Conservation (phyloP, 176 grass and related monocot species). For the Puya raimondii region DNA sequence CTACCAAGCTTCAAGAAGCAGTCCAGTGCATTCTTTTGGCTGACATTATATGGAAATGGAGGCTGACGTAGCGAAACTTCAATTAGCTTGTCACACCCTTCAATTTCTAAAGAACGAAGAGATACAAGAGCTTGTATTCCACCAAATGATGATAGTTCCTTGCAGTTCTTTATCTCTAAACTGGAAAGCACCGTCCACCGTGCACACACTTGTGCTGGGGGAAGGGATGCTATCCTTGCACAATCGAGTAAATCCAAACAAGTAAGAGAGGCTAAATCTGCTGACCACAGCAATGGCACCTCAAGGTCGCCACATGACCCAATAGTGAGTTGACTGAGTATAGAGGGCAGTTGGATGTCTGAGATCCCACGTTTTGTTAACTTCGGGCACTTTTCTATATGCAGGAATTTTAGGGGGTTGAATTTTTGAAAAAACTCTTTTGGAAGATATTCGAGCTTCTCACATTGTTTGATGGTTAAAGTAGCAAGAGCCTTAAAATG, state of each 20-base stretch:
- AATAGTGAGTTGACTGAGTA: not conserved
- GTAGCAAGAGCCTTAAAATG: not conserved
- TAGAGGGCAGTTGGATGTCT: not conserved
- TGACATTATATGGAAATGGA: not conserved
- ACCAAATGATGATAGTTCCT: not conserved
- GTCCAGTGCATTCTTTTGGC: not conserved
- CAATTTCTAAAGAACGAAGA: not conserved
- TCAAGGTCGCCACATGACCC: not conserved
- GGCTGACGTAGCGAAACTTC: not conserved
- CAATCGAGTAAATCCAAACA: not conserved
- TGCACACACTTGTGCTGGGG: not conserved
- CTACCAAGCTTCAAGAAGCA: not conserved
- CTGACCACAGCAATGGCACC: not conserved
- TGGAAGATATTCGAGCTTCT: not conserved
- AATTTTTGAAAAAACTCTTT: not conserved
- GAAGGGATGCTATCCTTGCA: conserved; percentile 3
- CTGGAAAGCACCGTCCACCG: not conserved
- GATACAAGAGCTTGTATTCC: not conserved
- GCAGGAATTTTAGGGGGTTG: not conserved
- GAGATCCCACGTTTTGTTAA: not conserved
- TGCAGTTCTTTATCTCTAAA: not conserved
- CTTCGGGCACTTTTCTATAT: not conserved
- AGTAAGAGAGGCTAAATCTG: not conserved
- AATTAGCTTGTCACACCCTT: not conserved
- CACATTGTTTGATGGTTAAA: not conserved